Evolutionary conservation across 129 eudicot species (phyloP), one percentile per base, ranked within the genome.

Genomic region (Flaveria bidentis): DNA sequence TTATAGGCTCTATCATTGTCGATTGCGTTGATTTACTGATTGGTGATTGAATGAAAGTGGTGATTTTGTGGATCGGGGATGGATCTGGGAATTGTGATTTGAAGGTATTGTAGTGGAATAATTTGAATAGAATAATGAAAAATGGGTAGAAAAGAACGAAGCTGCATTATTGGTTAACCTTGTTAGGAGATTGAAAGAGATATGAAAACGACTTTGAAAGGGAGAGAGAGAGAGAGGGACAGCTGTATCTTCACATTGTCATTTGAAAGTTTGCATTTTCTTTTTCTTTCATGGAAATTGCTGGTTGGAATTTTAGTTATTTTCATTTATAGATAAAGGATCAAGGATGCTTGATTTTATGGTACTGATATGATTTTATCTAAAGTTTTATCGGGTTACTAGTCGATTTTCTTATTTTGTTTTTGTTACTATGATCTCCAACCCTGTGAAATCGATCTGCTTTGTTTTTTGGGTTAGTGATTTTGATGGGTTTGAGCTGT

Each of bases 1-100:
- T 55, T 50, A 67, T 30, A 12, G 30, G 4, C 20, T 7, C 14
- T 36, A 22, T 47, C 5, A 0, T 63, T 17, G 62, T 75, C 18
- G 22, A 64, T 64, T 63, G 33, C 20, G 6, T 75, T 3, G 30
- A 25, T 15, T 44, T 26, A n/a, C 25, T 58, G 6, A 74, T 74
- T 51, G 14, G 8, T 57, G 60, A 30, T 71, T 10, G 52, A 51
- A 20, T 9, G 41, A 47, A 49, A 71, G 16, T 78, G 9, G 45
- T 49, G 20, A 25, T 45, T 11, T 33, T 71, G 55, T 41, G 64
- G 65, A 79, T 79, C 78, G 50, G 47, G 50, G 30, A 26, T 79
- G 73, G 83, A 79, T 79, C 83, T 72, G 51, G 62, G 33, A 49
- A 15, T 51, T 72, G 4, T 50, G 25, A 39, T 20, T 20, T 45